A percentile compares a stretch with the other conserved stretches of the same genome.
Evolutionary conservation across 2,329 filamentous ascomycete genomes (phyloP).

Genomic region (Botryotinia convoluta): DNA sequence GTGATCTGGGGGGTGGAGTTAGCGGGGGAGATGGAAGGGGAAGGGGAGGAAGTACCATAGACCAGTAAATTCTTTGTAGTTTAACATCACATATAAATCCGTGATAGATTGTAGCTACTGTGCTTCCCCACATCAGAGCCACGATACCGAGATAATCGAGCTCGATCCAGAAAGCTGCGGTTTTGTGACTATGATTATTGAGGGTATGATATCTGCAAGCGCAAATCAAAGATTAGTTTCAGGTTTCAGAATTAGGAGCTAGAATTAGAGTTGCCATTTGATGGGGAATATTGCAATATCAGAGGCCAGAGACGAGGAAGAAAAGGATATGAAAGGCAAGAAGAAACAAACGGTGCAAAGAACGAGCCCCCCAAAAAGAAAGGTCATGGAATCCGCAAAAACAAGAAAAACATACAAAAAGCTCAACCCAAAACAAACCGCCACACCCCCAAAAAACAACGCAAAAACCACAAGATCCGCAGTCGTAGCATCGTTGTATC

Average conservation of each 20-base stretch:
- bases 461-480: slow-evolving; percentile 42
- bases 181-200: slow-evolving; percentile 41
- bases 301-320: no score
- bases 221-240: no score
- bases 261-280: no score
- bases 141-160: slow-evolving; percentile 43
- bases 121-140: slow-evolving; percentile 42
- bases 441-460: slow-evolving; percentile 41
- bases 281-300: no score
- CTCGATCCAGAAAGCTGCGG: slow-evolving; percentile 39
- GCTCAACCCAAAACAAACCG: slow-evolving; percentile 42
- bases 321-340: no score
- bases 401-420: slow-evolving; percentile 34
- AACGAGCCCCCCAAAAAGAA: no score
- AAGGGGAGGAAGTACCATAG: slow-evolving; percentile 37
- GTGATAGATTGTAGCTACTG: slow-evolving; percentile 43
- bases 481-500: slow-evolving; percentile 37
- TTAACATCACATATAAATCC: slow-evolving; percentile 43
- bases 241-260: no score
- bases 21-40: slow-evolving; percentile 20
- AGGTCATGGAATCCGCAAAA: no score
- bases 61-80: slow-evolving; percentile 39
- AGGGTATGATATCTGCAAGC: slow-evolving; percentile 38
- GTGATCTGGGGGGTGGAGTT: slow-evolving; percentile 30
- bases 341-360: no score